Percentiles rank a stretch among this genome's conserved stretches.
Evolutionary conservation across 192 early-diverging fungal genomes (phyloP).

Genomic region (Backusella tuberculispora): DNA sequence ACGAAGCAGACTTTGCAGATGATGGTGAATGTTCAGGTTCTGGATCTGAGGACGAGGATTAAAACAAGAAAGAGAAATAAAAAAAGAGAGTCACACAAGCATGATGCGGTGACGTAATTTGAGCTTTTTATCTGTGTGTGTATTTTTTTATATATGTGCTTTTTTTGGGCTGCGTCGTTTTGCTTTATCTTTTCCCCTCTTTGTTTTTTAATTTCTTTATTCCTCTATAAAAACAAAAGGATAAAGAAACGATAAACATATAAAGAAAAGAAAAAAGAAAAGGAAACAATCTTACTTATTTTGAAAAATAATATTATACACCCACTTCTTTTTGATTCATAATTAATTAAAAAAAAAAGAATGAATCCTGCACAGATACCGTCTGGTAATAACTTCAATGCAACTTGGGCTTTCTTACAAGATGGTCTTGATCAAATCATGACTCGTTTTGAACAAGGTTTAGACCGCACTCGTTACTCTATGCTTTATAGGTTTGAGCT

Average conservation of each 20-base stretch:
- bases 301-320: no score
- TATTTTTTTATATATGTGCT: no score
- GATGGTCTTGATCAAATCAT: constrained; percentile 84
- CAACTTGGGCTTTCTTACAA: constrained; percentile 78
- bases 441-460: constrained; percentile 70
- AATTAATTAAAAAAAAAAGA: background rate
- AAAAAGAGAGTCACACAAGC: background rate
- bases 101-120: constrained; percentile 7
- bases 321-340: background rate
- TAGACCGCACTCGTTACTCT: constrained; percentile 79
- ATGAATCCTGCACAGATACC: constrained; percentile 47
- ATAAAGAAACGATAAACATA: no score
- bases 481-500: constrained; percentile 84
- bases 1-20: constrained; percentile 33
- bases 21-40: constrained; percentile 9
- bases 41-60: constrained; percentile 6
- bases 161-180: no score
- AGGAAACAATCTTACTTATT: no score
- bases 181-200: background rate
- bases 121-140: background rate
- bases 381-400: constrained; percentile 53
- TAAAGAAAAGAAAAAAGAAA: no score
- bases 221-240: no score
- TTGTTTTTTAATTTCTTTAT: background rate
- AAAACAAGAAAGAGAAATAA: background rate